Evolutionary conservation across 352 stramenopile species (phyloP), one percentile per base, ranked within the genome.

Genomic region (Phytophthora hibernalis): DNA sequence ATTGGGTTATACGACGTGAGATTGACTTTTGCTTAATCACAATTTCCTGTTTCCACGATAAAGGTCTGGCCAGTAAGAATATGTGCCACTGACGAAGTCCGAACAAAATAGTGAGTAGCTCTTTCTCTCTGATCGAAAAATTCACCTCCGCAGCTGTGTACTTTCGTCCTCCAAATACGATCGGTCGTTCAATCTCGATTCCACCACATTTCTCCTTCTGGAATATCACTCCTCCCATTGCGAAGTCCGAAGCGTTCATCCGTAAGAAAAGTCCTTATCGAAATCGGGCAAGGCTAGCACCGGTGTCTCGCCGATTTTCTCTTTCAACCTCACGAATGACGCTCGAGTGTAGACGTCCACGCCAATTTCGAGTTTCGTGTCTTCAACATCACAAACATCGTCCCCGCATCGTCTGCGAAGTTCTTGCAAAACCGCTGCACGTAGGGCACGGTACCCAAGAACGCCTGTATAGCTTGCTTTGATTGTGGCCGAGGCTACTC

Each of bases 211-310:
- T n/a, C 26, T 51, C 53, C 10, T 52, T 31, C 18, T 52, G 26
- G 18, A 33, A 61, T 16, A 52, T 24, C 0, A 52, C 38, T 24
- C n/a, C 53, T 6, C 53, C 53, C 8, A 61, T 43, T 0, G 53
- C 40, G 20, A 52, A 44, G 9, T 61, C 16, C n/a, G n/a, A n/a
- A n/a, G n/a, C n/a, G n/a, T n/a, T n/a, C n/a, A n/a, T n/a, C n/a
- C 24, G 15, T n/a, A n/a, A n/a, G n/a, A n/a, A 51, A 22, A 61
- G 0, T 48, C 51, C 15, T 49, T 58, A 1, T 11, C 13, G 10
- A 58, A 58, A 37, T 58, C 35, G 15, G 33, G 33, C 13, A 58
- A 48, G 1, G 21, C 20, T 8, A 58, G 20, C 21, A 58, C 35
- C 6, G 51, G 51, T 21, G 35, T 48, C n/a, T 48, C 21, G 2